Conservation (phyloP, 768 basidiomycete genomes). For the Lactarius pseudohatsudake region DNA sequence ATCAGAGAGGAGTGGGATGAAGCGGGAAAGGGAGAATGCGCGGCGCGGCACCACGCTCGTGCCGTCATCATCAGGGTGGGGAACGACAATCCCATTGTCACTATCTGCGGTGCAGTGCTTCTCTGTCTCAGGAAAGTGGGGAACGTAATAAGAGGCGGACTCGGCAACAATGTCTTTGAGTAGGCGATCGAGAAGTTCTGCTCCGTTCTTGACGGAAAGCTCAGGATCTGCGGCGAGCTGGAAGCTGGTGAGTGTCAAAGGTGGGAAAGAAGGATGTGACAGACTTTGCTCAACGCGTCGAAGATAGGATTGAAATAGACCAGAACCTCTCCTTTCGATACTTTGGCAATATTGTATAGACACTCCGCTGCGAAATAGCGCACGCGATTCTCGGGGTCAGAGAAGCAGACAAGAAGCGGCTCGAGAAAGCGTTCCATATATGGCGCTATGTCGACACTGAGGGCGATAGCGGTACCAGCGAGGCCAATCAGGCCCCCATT, state of each 20-base stretch:
- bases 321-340: conserved; percentile 94
- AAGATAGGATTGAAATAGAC: conserved; percentile 99
- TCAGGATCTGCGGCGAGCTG: conserved; percentile 97
- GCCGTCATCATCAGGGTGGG: conserved; percentile 55
- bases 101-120: conserved; percentile 51
- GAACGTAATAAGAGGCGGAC: conserved; percentile 92
- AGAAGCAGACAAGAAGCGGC: conserved; percentile 86
- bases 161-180: conserved; percentile 98
- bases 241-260: conserved; percentile 2
- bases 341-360: conserved; percentile 96
- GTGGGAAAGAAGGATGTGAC: conserved; percentile 25
- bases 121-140: conserved; percentile 80
- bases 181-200: conserved; percentile 93
- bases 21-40: conserved; percentile 92
- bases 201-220: conserved; percentile 95
- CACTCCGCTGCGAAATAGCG: conserved; percentile 98
- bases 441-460: conserved; percentile 89
- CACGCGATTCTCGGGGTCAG: conserved; percentile 91
- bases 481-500: conserved; percentile 96
- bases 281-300: conserved; percentile 93
- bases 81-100: conserved; percentile 58
- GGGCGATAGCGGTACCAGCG: conserved; percentile 94
- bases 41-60: conserved; percentile 47
- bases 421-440: conserved; percentile 94
- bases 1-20: conserved; percentile 91